Conservation (phyloP, 2,329 filamentous ascomycete genomes). For the Cladosporium sp. region DNA sequence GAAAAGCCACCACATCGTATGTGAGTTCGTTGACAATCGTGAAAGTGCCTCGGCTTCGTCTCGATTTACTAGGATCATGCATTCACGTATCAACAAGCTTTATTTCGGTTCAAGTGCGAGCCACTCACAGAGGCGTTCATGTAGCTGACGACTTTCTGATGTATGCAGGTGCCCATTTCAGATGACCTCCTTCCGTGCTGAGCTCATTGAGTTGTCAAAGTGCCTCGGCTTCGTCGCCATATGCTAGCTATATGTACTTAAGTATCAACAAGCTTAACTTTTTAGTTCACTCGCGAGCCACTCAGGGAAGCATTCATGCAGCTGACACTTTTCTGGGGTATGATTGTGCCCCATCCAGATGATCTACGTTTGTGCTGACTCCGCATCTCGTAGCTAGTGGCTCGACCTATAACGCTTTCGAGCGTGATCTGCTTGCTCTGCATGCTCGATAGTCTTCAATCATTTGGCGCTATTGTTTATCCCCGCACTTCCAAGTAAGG, state of each 20-base stretch:
- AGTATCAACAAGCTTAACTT: too few relatives aligned
- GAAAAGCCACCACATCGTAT: neutral
- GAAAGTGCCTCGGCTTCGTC: neutral
- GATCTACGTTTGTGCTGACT: neutral
- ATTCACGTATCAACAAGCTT: neutral
- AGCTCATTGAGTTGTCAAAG: too few relatives aligned
- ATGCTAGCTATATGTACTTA: too few relatives aligned
- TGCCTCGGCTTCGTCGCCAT: neutral
- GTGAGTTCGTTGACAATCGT: neutral
- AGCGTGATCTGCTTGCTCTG: neutral
- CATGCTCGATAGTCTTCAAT: neutral
- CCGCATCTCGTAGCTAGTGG: neutral
- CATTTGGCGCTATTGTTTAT: neutral
- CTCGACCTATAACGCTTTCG: neutral
- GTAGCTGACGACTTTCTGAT: neutral
- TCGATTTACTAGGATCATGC: neutral
- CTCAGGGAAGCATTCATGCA: neutral
- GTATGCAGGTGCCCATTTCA: neutral
- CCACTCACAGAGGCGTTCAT: neutral
- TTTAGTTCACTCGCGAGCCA: neutral
- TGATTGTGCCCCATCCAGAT: neutral
- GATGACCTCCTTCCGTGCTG: neutral
- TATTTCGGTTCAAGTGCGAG: neutral
- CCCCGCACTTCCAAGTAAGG: neutral
- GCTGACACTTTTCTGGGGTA: neutral